Evolutionary conservation across 768 basidiomycete genomes (phyloP).

Genomic region (Pulveroboletus sp.): DNA sequence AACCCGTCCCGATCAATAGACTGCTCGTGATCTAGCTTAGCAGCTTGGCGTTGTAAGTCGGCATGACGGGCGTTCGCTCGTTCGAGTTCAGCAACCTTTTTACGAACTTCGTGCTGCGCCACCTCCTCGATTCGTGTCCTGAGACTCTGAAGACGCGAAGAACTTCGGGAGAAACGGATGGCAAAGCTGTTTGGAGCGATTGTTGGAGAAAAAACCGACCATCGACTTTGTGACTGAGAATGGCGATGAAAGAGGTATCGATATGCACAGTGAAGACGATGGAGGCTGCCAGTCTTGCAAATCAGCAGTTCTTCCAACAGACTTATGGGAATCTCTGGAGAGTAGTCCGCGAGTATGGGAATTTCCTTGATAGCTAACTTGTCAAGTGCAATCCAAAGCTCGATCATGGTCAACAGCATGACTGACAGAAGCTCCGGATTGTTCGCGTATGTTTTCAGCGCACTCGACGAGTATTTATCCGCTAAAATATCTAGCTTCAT

Average conservation of each 20-base stretch:
- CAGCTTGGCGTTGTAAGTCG: conserved; percentile 8
- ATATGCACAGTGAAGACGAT: conserved; percentile 25
- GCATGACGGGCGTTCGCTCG: conserved; percentile 20
- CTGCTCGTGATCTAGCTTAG: conserved; percentile 4
- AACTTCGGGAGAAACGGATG: conserved; percentile 31
- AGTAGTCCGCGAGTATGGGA: conserved; percentile 29
- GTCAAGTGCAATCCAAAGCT: conserved; percentile 38
- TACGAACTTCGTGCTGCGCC: conserved; percentile 18
- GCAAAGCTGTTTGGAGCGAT: conserved; percentile 25
- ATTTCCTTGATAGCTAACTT: conserved; percentile 16
- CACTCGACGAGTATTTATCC: conserved; percentile 24
- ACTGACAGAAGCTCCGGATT: conserved; percentile 39
- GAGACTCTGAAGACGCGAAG: conserved; percentile 22
- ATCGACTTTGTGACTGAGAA: conserved; percentile 1
- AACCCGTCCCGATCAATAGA: background rate
- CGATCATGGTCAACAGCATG: conserved; percentile 37
- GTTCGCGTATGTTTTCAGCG: conserved; percentile 24
- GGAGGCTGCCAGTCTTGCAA: conserved; percentile 25
- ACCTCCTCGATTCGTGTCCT: conserved; percentile 27
- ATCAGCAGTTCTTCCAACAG: conserved; percentile 29
- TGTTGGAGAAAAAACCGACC: conserved; percentile 34
- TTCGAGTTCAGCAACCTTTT: conserved; percentile 31
- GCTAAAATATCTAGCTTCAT: conserved; percentile 21
- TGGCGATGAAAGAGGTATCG: conserved; percentile 34
- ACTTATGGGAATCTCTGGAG: conserved; percentile 29